A percentile compares a stretch with the other conserved stretches of the same genome.
These are phyloP conservation scores for Ampelocalamus luodianensis DNA, from an alignment of 176 grass and related monocot genomes.

Conservation along the genomic window DNA sequence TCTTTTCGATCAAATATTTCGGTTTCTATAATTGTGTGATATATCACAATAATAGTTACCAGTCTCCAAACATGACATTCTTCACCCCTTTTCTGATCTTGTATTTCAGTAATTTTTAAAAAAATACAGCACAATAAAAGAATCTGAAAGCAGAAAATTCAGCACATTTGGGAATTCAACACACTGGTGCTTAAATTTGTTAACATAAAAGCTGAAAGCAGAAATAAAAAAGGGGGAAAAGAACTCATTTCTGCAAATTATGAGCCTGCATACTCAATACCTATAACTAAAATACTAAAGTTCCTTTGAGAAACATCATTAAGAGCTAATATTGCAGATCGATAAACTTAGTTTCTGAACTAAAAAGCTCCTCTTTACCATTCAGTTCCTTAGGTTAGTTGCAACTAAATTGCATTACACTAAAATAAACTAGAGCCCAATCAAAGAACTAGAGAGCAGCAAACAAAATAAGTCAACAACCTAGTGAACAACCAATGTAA, in stretches of 20 bases:
- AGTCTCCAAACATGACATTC: neutral
- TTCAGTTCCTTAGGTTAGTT: neutral
- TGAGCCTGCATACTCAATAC: neutral
- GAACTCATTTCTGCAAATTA: neutral
- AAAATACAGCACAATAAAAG: neutral
- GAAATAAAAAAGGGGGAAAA: neutral
- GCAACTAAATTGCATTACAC: slow-evolving; percentile 11
- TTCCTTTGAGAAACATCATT: neutral
- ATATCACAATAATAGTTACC: neutral
- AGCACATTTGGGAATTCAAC: no score
- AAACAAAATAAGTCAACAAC: slow-evolving; percentile 2
- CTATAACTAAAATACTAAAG: neutral
- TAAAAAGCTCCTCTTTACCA: neutral
- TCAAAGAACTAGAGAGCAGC: neutral
- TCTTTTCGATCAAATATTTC: slow-evolving; percentile 15
- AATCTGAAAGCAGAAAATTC: neutral
- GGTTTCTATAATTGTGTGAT: neutral
- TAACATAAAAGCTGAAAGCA: no score
- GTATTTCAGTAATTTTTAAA: neutral
- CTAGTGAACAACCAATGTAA: neutral
- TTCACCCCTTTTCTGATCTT: neutral
- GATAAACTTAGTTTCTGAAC: neutral
- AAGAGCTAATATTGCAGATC: neutral
- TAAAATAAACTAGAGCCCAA: neutral
- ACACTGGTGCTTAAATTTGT: no score